Evolutionary conservation across 2,329 filamentous ascomycete species (phyloP).

Genomic region (Arthrobotrys iridis): DNA sequence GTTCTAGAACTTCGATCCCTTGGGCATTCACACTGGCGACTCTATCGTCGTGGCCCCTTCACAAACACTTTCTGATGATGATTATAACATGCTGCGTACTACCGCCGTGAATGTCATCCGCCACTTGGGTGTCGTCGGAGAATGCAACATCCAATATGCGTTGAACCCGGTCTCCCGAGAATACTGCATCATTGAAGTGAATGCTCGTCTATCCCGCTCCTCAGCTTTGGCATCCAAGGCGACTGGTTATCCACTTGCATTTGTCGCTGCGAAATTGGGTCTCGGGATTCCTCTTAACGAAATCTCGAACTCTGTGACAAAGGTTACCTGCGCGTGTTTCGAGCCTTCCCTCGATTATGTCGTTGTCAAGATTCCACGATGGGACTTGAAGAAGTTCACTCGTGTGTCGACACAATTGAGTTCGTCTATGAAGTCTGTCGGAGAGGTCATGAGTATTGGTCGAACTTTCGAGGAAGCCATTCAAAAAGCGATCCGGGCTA

Average conservation of each 20-base stretch:
- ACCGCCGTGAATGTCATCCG: constrained; percentile 97
- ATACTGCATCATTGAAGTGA: constrained; percentile 99
- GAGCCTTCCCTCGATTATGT: constrained; percentile 98
- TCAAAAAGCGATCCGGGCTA: constrained; percentile 94
- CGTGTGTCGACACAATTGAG: constrained; percentile 94
- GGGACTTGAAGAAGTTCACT: constrained; percentile 99
- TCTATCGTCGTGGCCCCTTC: constrained; percentile 98
- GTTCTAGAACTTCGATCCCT: constrained; percentile 86
- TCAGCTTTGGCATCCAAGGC: constrained; percentile 96
- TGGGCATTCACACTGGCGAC: constrained; percentile 97
- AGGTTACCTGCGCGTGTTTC: constrained; percentile 95
- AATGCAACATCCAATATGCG: constrained; percentile 99
- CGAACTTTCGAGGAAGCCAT: constrained; percentile 97
- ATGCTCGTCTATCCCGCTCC: constrained; percentile 92
- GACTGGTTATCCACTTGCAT: constrained; percentile 93
- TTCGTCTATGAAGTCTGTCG: constrained; percentile 99
- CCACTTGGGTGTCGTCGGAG: constrained; percentile 94
- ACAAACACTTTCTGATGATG: constrained; percentile 94
- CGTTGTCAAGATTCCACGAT: constrained; percentile 97
- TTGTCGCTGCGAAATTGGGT: constrained; percentile 95
- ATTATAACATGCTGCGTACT: constrained; percentile 98
- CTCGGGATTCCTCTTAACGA: constrained; percentile 94
- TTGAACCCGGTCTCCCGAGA: constrained; percentile 94
- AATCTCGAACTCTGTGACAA: constrained; percentile 94
- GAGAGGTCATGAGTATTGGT: constrained; percentile 98